Conservation (phyloP, 129 eudicot species). For the Silybum marianum region DNA sequence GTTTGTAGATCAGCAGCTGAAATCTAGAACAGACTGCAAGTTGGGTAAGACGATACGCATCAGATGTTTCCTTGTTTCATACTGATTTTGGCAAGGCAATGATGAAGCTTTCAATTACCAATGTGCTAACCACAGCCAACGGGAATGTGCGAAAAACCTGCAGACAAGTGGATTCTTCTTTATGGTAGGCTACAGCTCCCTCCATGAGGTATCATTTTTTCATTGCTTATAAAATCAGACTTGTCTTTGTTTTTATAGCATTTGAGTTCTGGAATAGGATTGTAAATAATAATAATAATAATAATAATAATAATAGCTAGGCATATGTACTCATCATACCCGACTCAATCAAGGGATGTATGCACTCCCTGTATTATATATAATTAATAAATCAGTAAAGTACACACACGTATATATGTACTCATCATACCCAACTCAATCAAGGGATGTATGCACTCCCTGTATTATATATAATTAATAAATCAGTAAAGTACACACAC, state of each 20-base stretch:
- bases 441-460: slow-evolving; percentile 38
- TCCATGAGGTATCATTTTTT: slow-evolving; percentile 12
- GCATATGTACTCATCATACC: too few species aligned
- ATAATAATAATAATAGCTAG: too few species aligned
- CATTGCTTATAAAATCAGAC: not conserved
- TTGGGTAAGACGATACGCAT: slow-evolving; percentile 73
- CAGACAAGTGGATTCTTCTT: slow-evolving; percentile 38
- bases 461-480: not conserved
- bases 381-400: too few species aligned
- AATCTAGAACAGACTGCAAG: slow-evolving; percentile 53
- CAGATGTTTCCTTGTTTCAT: slow-evolving; percentile 54
- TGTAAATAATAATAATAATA: not conserved
- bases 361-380: slow-evolving; percentile 43
- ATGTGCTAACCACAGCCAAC: slow-evolving; percentile 48
- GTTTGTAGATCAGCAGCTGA: slow-evolving; percentile 82
- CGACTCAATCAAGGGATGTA: too few species aligned
- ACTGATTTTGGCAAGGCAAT: slow-evolving; percentile 63
- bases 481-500: too few species aligned
- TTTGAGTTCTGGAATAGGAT: not conserved
- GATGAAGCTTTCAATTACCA: slow-evolving; percentile 71
- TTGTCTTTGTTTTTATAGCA: not conserved
- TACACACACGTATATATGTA: too few species aligned
- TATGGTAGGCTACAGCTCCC: slow-evolving; percentile 18
- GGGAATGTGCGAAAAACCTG: slow-evolving; percentile 61
- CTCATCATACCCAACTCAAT: too few species aligned